Base-by-base conservation (phyloP, 2,329 filamentous ascomycete genomes). In the Neocucurbitaria cava region DNA sequence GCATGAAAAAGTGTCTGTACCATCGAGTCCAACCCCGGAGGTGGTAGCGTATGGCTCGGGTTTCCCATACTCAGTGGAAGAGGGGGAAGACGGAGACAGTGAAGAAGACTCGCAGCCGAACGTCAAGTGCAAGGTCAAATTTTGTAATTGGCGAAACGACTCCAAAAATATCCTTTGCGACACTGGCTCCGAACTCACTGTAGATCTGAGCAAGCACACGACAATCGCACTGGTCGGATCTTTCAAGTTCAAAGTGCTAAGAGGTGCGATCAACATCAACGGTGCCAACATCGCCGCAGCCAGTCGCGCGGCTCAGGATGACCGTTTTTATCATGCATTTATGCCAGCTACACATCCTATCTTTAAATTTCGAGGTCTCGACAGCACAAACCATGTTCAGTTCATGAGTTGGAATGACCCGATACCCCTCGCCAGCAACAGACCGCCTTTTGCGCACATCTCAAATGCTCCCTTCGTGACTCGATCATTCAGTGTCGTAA, bases 331-430 rank as follows among this genome's bases (percentile, higher is more conserved):
- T 60, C 87, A 84, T 79, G 80, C 91, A 15, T 86, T 85, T 70
- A 88, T 89, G 15, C 85, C 89, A 1, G 82, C 84, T 38, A 90
- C 87, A 33, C 86, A 91, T 67, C 86, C 90, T 1, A 74, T 94
- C 1, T 89, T 89, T 1, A 84, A 89, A 0, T 80, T 94, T 30
- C 69, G 72, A 23, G 75, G 70, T 13, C 70, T 90, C 0, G 83
- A 89, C 54, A 73, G 92, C 15, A 57, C 56, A 17, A 74, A 71
- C 21, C 77, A 82, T 30, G 71, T 87, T 4, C 81, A 85, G 46
- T 80, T 83, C 23, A 47, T 59, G 8, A 61, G 54, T 0, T 79
- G 76, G 8, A 76, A 81, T 2, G 77, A 77, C 0, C 59, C 92
- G 10, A 78, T 80, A 15, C 77, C 79, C 0, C 71, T 94, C 15